Percentiles rank a stretch among this genome's conserved stretches.
Conservation (phyloP, 176 grass and related monocot genomes). For the Carex cristatella region DNA sequence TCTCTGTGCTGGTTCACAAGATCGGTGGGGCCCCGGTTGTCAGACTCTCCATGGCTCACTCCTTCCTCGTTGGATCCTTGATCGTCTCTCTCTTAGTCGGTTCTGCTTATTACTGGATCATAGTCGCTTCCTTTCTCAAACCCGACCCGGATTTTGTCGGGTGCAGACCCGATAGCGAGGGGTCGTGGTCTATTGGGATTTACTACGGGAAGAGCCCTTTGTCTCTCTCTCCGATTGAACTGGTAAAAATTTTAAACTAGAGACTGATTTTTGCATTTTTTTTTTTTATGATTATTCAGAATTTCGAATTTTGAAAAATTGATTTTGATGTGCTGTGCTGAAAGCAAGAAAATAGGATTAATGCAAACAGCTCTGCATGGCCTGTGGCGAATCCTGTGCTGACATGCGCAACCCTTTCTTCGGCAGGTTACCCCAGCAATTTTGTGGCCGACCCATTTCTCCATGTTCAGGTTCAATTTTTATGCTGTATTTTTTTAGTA, state of each 20-base stretch:
- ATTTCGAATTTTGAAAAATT: background rate
- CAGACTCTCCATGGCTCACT: constrained; percentile 10
- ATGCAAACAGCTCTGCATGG: constrained; percentile 90
- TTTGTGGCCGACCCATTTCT: constrained; percentile 96
- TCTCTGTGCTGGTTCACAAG: background rate
- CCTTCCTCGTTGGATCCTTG: constrained; percentile 37
- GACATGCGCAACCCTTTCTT: constrained; percentile 59
- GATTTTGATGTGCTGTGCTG: background rate
- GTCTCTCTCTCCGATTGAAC: constrained; percentile 78
- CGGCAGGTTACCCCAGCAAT: constrained; percentile 76
- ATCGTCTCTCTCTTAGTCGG: constrained; percentile 44
- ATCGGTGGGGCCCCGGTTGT: background rate
- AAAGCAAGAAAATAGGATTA: constrained; percentile 58
- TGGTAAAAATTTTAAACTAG: constrained; percentile 35
- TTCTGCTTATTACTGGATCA: constrained; percentile 64
- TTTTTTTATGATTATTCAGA: background rate
- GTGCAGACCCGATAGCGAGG: constrained; percentile 80
- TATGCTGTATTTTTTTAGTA: background rate
- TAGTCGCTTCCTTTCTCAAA: constrained; percentile 67
- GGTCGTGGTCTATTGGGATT: constrained; percentile 83
- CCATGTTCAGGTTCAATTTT: constrained; percentile 51
- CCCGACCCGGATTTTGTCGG: constrained; percentile 34
- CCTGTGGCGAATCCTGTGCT: constrained; percentile 90
- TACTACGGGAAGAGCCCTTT: constrained; percentile 87
- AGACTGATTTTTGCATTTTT: background rate